Evolutionary conservation across 192 early-diverging fungal species (phyloP).

Genomic region (Coemansia erecta): DNA sequence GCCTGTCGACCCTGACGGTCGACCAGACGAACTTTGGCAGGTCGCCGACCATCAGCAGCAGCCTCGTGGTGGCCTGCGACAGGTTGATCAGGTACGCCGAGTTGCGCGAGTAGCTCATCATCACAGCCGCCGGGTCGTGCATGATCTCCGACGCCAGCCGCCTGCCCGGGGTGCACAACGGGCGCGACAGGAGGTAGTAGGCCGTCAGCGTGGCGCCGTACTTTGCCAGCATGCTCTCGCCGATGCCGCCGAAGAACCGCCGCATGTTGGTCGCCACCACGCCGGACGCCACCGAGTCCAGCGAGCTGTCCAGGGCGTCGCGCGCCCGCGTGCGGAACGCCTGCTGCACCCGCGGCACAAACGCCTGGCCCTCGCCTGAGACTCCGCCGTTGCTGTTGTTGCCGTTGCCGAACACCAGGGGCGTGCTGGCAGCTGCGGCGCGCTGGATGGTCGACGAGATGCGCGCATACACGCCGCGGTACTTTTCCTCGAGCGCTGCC

Average conservation of each 20-base stretch:
- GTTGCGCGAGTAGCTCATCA: slow-evolving; percentile 74
- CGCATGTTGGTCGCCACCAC: slow-evolving; percentile 44
- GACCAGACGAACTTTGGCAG: slow-evolving; percentile 91
- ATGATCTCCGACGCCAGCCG: slow-evolving; percentile 33
- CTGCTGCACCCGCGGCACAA: slow-evolving; percentile 43
- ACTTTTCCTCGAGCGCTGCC: slow-evolving; percentile 40
- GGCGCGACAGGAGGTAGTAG: slow-evolving; percentile 72
- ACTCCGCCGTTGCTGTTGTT: slow-evolving; percentile 5
- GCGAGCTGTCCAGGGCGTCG: slow-evolving; percentile 27
- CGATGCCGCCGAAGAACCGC: slow-evolving; percentile 50
- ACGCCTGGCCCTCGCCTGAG: slow-evolving; percentile 6
- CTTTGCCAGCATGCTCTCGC: slow-evolving; percentile 86
- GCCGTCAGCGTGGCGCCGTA: slow-evolving; percentile 89
- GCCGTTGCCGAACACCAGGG: slow-evolving; percentile 22
- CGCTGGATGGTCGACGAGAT: slow-evolving; percentile 43
- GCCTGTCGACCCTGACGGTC: slow-evolving; percentile 59
- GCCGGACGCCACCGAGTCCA: slow-evolving; percentile 25
- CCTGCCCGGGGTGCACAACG: slow-evolving; percentile 64
- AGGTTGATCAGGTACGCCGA: slow-evolving; percentile 70
- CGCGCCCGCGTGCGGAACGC: slow-evolving; percentile 34
- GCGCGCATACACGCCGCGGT: slow-evolving; percentile 42
- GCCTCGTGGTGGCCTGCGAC: slow-evolving; percentile 76
- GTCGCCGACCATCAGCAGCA: slow-evolving; percentile 90
- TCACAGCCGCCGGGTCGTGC: slow-evolving; percentile 50
- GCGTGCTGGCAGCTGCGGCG: slow-evolving; percentile 34